Evolutionary conservation across 768 basidiomycete species (phyloP).

Genomic region (Termitomyces sp.): DNA sequence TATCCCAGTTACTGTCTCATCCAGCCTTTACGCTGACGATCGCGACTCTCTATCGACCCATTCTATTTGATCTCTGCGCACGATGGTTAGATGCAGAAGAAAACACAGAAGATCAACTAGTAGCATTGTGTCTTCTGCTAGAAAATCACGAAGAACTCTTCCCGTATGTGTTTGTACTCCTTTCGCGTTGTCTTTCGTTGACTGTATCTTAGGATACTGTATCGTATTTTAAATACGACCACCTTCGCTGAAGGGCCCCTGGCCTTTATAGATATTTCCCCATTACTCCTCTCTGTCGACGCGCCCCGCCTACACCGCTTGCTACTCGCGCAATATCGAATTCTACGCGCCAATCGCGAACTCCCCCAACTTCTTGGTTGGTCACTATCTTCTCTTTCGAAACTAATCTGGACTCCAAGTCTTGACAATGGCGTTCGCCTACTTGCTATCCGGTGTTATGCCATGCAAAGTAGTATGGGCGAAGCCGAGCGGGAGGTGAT

Average conservation of each 20-base stretch:
- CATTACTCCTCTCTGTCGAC: conserved; percentile 33
- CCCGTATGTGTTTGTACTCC: conserved; percentile 44
- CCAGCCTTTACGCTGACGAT: conserved; percentile 64
- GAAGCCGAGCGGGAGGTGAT: conserved; percentile 70
- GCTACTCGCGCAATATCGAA: conserved; percentile 78
- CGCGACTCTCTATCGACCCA: conserved; percentile 66
- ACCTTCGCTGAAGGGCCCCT: conserved; percentile 53
- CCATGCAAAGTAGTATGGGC: conserved; percentile 71
- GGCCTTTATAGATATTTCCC: conserved; percentile 32
- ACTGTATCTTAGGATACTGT: conserved; percentile 46
- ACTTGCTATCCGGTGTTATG: conserved; percentile 77
- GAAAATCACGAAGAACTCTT: conserved; percentile 71
- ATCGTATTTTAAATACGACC: conserved; percentile 42
- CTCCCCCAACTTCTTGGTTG: conserved; percentile 63
- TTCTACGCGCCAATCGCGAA: conserved; percentile 69
- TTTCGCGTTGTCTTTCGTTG: conserved; percentile 7
- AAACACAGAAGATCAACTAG: conserved; percentile 47
- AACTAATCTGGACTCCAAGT: conserved; percentile 37
- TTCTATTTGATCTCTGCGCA: conserved; percentile 76
- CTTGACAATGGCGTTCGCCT: conserved; percentile 62
- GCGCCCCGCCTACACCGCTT: conserved; percentile 56
- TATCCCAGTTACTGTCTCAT: conserved; percentile 58
- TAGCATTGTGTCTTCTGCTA: conserved; percentile 59
- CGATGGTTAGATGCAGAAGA: conserved; percentile 68
- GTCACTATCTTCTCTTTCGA: conserved; percentile 53